Percentiles rank a stretch among this genome's conserved stretches.
phyloP scores from a whole-genome alignment of 371 early-diverging fungal genomes.

The Lichtheimia hyalospora region DNA sequence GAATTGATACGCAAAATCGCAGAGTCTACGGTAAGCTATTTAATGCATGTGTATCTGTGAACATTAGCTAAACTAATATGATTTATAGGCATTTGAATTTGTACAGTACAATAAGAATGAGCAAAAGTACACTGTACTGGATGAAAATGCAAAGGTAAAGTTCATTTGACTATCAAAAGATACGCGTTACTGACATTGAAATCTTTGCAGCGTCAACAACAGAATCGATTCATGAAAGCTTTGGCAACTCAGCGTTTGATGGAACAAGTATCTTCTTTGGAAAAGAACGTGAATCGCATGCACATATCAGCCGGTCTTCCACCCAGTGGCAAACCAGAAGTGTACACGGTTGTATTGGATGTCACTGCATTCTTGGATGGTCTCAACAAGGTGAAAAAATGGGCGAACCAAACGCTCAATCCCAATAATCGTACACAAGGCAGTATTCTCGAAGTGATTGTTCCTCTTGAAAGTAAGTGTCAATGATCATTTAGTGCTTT shows the following conservation, averaged over 20 bases:
- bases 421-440: conserved; percentile 22
- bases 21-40: conserved; percentile 32
- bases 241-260: conserved; percentile 65
- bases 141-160: conserved; percentile 58
- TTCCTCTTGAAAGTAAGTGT: conserved; percentile 58
- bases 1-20: conserved; percentile 37
- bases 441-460: conserved; percentile 51
- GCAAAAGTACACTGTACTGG: conserved; percentile 53
- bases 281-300: conserved; percentile 50
- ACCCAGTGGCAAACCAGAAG: conserved; percentile 9
- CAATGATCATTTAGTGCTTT: not conserved
- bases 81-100: conserved; percentile 46
- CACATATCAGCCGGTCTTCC: conserved; percentile 18
- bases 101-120: conserved; percentile 49
- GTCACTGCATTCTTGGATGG: conserved; percentile 51
- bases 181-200: not conserved
- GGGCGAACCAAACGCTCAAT: conserved; percentile 44
- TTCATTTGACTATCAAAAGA: not conserved
- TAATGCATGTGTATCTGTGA: not conserved
- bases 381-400: conserved; percentile 52
- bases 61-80: not conserved
- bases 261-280: conserved; percentile 63
- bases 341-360: conserved; percentile 53
- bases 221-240: conserved; percentile 58
- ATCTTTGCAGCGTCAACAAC: conserved; percentile 44